Evolutionary conservation across 768 basidiomycete genomes (phyloP).

Genomic region (Royoungia palumana): DNA sequence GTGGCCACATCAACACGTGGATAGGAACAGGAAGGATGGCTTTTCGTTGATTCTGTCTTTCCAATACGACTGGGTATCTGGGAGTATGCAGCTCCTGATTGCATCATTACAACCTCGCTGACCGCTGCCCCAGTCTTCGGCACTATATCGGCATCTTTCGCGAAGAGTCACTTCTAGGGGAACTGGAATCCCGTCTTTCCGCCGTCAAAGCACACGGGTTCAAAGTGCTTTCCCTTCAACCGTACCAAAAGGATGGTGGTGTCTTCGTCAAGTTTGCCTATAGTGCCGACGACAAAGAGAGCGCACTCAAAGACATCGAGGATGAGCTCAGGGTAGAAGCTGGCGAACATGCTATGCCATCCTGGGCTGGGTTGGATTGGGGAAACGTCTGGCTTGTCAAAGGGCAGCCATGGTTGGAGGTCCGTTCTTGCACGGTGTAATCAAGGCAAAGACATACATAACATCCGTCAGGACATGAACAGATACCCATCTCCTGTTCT

Average conservation of each 20-base stretch:
- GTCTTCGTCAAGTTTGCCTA: slow-evolving; percentile 78
- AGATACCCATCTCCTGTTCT: slow-evolving; percentile 73
- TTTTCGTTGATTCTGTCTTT: slow-evolving; percentile 78
- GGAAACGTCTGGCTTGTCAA: slow-evolving; percentile 69
- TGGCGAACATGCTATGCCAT: slow-evolving; percentile 50
- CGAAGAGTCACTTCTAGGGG: slow-evolving; percentile 52
- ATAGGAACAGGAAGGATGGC: slow-evolving; percentile 47
- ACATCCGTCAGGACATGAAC: slow-evolving; percentile 66
- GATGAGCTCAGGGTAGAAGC: slow-evolving; percentile 43
- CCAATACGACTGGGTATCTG: slow-evolving; percentile 66
- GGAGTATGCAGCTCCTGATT: slow-evolving; percentile 52
- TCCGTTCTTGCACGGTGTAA: slow-evolving; percentile 25
- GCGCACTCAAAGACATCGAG: slow-evolving; percentile 48
- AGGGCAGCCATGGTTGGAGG: slow-evolving; percentile 82
- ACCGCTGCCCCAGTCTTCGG: slow-evolving; percentile 49
- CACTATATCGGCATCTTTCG: slow-evolving; percentile 60
- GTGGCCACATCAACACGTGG: slow-evolving; percentile 4
- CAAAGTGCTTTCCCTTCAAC: slow-evolving; percentile 58
- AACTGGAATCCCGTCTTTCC: slow-evolving; percentile 48
- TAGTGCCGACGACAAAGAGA: slow-evolving; percentile 34
- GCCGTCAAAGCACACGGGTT: slow-evolving; percentile 55
- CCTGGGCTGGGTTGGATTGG: slow-evolving; percentile 53
- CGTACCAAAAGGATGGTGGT: slow-evolving; percentile 78
- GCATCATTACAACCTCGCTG: neutral
- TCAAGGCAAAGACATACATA: neutral